A percentile compares a stretch with the other conserved stretches of the same genome.
phyloP scores from a whole-genome alignment of 129 eudicot species.

The Dittrichia graveolens region DNA sequence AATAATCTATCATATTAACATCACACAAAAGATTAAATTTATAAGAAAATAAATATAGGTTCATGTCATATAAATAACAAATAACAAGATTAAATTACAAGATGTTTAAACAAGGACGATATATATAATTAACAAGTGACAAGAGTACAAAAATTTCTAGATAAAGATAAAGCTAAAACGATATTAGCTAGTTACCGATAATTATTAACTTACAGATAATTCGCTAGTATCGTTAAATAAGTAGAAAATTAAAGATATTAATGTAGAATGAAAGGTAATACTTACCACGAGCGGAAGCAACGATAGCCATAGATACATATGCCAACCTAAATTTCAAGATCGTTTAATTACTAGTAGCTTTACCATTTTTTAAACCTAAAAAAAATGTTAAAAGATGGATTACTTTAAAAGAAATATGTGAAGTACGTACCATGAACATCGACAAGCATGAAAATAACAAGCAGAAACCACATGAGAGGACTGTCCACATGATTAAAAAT shows the following conservation, averaged over 20 bases:
- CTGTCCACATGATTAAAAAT: conserved; percentile 30
- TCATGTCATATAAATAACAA: neutral
- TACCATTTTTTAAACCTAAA: neutral
- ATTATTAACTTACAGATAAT: no score
- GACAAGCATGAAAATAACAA: conserved; percentile 51
- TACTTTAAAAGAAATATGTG: neutral
- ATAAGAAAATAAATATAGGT: neutral
- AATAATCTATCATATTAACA: conserved; percentile 29
- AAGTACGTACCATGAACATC: conserved; percentile 49
- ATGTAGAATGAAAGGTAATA: neutral
- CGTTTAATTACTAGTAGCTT: neutral
- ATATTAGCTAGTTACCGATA: neutral
- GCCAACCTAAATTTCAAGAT: conserved; percentile 47
- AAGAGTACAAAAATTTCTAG: neutral
- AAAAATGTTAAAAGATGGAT: no score
- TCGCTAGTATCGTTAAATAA: no score
- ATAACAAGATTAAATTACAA: neutral
- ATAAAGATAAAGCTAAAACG: no score
- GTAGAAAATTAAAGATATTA: neutral
- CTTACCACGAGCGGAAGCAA: conserved; percentile 46
- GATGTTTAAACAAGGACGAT: no score
- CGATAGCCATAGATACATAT: conserved; percentile 50
- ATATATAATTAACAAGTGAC: no score
- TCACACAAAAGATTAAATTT: neutral
- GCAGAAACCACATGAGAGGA: conserved; percentile 55